Evolutionary conservation across 768 basidiomycete genomes (phyloP).

Genomic region (Agaricus subrufescens): DNA sequence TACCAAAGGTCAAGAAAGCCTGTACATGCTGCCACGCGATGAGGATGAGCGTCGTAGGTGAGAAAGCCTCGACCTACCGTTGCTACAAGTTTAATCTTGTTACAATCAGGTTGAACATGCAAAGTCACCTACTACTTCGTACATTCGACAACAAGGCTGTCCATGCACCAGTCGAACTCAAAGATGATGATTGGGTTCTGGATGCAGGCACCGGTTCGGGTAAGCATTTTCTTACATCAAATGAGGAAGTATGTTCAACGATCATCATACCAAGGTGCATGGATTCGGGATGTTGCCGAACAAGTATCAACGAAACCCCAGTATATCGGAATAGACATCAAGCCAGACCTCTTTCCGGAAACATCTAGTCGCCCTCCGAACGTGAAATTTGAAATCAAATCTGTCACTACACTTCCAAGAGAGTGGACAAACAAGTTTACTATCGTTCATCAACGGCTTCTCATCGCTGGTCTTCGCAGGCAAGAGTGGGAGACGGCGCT

Average conservation of each 20-base stretch:
- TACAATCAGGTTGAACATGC: not conserved
- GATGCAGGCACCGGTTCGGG: no score
- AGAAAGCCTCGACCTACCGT: not conserved
- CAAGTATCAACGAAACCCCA: not conserved
- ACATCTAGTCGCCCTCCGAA: not conserved
- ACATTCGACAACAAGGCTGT: not conserved
- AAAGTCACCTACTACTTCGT: not conserved
- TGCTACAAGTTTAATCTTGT: not conserved
- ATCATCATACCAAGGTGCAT: not conserved
- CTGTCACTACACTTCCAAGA: not conserved
- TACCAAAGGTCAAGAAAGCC: no score
- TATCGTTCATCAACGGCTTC: slow-evolving; percentile 7
- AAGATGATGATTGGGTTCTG: no score
- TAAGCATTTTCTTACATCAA: no score
- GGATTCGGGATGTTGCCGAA: not conserved
- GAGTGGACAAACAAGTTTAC: slow-evolving; percentile 9
- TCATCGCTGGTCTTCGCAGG: not conserved
- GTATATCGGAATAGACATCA: slow-evolving; percentile 3
- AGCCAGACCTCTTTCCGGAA: slow-evolving; percentile 1
- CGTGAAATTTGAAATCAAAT: not conserved
- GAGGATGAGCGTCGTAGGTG: slow-evolving; percentile 3
- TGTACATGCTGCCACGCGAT: slow-evolving; percentile 1
- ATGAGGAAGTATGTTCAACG: no score
- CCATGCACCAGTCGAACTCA: not conserved
- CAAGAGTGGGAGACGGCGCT: slow-evolving; percentile 6